Base-by-base conservation (phyloP, 768 basidiomycete species). In the Lactifluus volemus region DNA sequence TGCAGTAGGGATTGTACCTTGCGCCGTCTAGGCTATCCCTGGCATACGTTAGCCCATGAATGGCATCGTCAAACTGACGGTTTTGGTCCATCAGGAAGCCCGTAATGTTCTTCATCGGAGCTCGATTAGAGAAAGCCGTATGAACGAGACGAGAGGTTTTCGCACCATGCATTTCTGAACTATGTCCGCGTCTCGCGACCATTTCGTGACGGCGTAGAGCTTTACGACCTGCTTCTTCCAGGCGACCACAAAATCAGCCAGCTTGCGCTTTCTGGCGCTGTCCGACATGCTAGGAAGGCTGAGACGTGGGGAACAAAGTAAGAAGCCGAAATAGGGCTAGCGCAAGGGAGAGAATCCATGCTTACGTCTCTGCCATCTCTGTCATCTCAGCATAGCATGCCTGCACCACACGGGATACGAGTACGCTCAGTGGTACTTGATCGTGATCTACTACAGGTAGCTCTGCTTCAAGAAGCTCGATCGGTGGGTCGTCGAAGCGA, bases 241-340 rank as follows among this genome's bases (percentile, higher is more conserved):
- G 70, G 86, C 85, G n/a, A 92, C 87, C 0, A 92, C 91, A 83
- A 89, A 95, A 65, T 94, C 91, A 2, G 89, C 89, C 36, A 95
- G 74, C 17, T 81, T 84, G 39, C 89, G 83, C 68, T 94, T 94
- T 54, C 92, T 81, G 53, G 84, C 86, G 21, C 74, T 74, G 67
- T 92, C 89, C 14, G 89, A 89, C 86, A 88, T 88, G 68, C 60
- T 86, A 85, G 48, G 65, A 36, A 66, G 63, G 12, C 65, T 66
- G 36, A 15, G 36, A 42, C 34, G 49, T 10, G 12, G 17, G 84
- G 86, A n/a, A 12, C 10, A 25, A 19, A 12, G 17, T 55, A 14
- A 57, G 55, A 4, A n/a, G 8, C 11, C 30, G 15, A 50, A 15
- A 55, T 25, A 32, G 4, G 9, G 9, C 11, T 8, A 2, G 15